These are phyloP conservation scores for Cyclocybe cylindracea DNA, from an alignment of 768 basidiomycete genomes.

Conservation along the genomic window DNA sequence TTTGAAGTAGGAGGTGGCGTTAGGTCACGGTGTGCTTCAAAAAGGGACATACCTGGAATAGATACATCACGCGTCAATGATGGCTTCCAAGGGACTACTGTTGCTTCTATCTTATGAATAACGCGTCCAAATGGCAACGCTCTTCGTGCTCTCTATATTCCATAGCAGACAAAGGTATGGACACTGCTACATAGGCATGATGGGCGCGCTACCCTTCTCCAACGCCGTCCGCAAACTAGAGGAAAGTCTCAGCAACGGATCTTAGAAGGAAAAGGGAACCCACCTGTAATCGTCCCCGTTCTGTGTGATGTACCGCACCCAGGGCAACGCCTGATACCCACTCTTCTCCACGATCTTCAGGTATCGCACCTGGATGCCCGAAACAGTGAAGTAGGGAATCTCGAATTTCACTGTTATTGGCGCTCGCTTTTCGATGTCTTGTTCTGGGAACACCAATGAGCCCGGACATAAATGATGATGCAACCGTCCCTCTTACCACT, in stretches of 20 bases:
- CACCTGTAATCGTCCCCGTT: slow-evolving; percentile 92
- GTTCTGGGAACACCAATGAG: slow-evolving; percentile 37
- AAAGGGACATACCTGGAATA: too few relatives aligned
- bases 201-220: slow-evolving; percentile 73
- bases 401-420: slow-evolving; percentile 98
- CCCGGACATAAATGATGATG: background rate
- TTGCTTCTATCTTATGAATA: too few relatives aligned
- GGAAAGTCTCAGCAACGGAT: background rate
- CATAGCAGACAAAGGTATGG: background rate
- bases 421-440: slow-evolving; percentile 85
- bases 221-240: slow-evolving; percentile 68
- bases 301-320: slow-evolving; percentile 94
- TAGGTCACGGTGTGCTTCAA: background rate
- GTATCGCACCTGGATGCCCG: slow-evolving; percentile 96
- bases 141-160: background rate
- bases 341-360: slow-evolving; percentile 99
- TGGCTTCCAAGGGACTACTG: too few relatives aligned
- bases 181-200: slow-evolving; percentile 48
- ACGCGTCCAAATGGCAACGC: too few relatives aligned
- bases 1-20: background rate
- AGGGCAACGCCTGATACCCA: slow-evolving; percentile 93
- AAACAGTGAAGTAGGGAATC: slow-evolving; percentile 98
- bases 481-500: slow-evolving; percentile 59
- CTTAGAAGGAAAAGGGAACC: background rate
- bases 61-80: too few relatives aligned